Base-by-base conservation (phyloP, 257 asterid genomes). In the Misopates orontium region DNA sequence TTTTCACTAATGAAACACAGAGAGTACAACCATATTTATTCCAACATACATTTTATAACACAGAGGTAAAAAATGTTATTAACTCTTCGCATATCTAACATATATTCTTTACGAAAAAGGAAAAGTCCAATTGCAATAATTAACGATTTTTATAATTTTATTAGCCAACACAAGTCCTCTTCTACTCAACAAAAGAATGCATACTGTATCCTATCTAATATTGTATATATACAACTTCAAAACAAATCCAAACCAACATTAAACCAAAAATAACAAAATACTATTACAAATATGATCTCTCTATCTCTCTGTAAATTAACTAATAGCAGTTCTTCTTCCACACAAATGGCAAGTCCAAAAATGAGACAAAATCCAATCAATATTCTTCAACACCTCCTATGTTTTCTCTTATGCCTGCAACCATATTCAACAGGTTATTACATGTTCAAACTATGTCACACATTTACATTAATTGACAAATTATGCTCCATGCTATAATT, bases 161-260 rank as follows among this genome's bases (percentile, higher is more conserved):
- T n/a, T n/a, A n/a, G n/a, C n/a, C n/a, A n/a, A n/a, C n/a, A n/a
- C n/a, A n/a, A n/a, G n/a, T n/a, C n/a, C n/a, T n/a, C n/a, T n/a
- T n/a, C n/a, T n/a, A n/a, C n/a, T n/a, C n/a, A n/a, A n/a, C n/a
- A n/a, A n/a, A n/a, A n/a, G n/a, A n/a, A n/a, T n/a, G n/a, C n/a
- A n/a, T n/a, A n/a, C n/a, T n/a, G n/a, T n/a, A n/a, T n/a, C n/a
- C n/a, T n/a, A n/a, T n/a, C n/a, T n/a, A n/a, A n/a, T n/a, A n/a
- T n/a, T n/a, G n/a, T n/a, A n/a, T n/a, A n/a, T n/a, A n/a, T n/a
- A n/a, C n/a, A n/a, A n/a, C n/a, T n/a, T n/a, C n/a, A n/a, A n/a
- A n/a, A n/a, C n/a, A n/a, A n/a, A n/a, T n/a, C 40, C 21, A 32
- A 21, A 72, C 81, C 81, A 65, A 16, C 66, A 69, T 58, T 63